Base-by-base conservation (phyloP, 2,329 filamentous ascomycete genomes). In the Sporothrix pallida region DNA sequence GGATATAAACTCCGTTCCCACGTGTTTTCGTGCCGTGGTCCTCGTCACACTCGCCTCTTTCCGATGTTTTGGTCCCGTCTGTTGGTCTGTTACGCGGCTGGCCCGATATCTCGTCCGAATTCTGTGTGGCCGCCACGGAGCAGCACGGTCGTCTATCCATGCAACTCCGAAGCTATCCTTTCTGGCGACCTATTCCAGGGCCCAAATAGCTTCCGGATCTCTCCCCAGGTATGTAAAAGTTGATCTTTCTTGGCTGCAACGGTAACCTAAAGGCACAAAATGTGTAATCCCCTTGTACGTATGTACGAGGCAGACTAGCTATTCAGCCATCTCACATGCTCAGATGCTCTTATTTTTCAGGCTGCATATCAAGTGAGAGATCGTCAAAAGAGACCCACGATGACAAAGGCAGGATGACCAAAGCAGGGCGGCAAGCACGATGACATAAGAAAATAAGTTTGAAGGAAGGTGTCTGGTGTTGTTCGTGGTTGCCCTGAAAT, bases 1-100 rank as follows among this genome's bases (percentile, higher is more conserved):
- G n/a, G 37, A 44, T 13, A 63, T 63, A 63, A 46, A 63, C 37
- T 63, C n/a, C 42, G 37, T 23, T 46, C 37, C 60, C 37, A 46
- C 17, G n/a, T 46, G 60, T 23, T 10, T 1, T 23, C 52, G 23
- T 56, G 31, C 31, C 31, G 31, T 37, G 31, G 31, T 37, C 31
- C 52, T 23, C 52, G 20, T 46, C n/a, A 10, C 42, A 23, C 37
- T 20, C 3, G 52, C n/a, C 9, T 20, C 2, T 42, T 42, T 7
- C 58, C 58, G 31, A 31, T 31, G 26, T 62, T 26, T 63, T 56
- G 20, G 37, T 44, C 37, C 37, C 60, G 37, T n/a, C 7, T 44
- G 13, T 63, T 46, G 60, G 37, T 63, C 60, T n/a, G 37, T 12
- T 63, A n/a, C 37, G 60, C 15, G 8, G 37, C 17, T 44, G 2